phyloP scores from a whole-genome alignment of 2,329 filamentous ascomycete species.

The Alternaria atra region DNA sequence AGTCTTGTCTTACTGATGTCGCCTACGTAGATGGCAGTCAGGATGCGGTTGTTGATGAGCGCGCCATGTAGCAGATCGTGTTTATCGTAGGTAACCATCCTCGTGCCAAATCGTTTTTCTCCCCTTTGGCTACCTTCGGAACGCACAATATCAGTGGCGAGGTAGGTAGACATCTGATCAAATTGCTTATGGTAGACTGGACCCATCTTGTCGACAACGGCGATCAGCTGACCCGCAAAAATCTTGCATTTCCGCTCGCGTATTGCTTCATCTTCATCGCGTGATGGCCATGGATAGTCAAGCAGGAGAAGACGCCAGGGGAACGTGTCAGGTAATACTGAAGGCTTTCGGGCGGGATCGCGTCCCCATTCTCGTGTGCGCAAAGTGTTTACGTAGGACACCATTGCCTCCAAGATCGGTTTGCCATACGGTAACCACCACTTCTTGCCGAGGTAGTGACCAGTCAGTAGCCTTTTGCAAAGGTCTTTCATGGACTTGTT shows the following conservation, averaged over 20 bases:
- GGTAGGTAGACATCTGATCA: conserved; percentile 9
- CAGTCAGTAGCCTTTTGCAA: background rate
- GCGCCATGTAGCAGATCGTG: conserved; percentile 10
- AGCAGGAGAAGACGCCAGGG: conserved; percentile 37
- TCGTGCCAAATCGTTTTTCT: background rate
- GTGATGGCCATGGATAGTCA: conserved; percentile 24
- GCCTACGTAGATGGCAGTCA: conserved; percentile 31
- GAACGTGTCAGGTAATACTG: conserved; percentile 38
- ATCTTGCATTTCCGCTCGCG: conserved; percentile 24
- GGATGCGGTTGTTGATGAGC: conserved; percentile 21
- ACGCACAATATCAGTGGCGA: conserved; percentile 1
- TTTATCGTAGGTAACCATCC: background rate
- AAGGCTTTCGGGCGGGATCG: conserved; percentile 24
- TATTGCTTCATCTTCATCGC: background rate
- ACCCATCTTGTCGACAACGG: conserved; percentile 24
- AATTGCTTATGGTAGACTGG: conserved; percentile 30
- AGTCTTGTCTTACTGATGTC: conserved; percentile 32
- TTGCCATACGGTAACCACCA: conserved; percentile 25
- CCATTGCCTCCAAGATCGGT: conserved; percentile 29
- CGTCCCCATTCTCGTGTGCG: conserved; percentile 36
- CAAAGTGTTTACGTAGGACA: conserved; percentile 27
- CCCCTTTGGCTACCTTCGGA: background rate
- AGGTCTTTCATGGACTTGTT: background rate
- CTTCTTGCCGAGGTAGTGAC: conserved; percentile 3
- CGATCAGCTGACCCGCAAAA: conserved; percentile 27